Percentiles rank a stretch among this genome's conserved stretches.
Evolutionary conservation across 768 basidiomycete genomes (phyloP).

Genomic region (Melanogaster broomeanus): DNA sequence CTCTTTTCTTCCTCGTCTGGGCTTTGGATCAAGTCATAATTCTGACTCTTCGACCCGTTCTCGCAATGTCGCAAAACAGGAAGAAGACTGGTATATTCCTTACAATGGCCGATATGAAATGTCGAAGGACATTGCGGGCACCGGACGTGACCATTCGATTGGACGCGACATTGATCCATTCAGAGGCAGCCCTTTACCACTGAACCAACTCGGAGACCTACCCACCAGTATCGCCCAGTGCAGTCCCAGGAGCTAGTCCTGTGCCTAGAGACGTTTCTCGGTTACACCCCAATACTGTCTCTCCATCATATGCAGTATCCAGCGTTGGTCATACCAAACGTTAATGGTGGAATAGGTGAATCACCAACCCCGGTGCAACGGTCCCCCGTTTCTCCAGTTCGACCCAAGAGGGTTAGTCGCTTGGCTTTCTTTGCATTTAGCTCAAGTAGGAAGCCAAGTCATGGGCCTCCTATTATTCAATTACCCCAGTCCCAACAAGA

Average conservation of each 20-base stretch:
- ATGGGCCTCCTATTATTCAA: conserved; percentile 20
- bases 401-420: conserved; percentile 47
- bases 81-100: conserved; percentile 63
- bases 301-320: conserved; percentile 35
- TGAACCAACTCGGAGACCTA: conserved; percentile 28
- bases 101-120: conserved; percentile 65
- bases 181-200: conserved; percentile 29
- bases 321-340: conserved; percentile 47
- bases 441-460: conserved; percentile 20
- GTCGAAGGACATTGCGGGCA: conserved; percentile 24
- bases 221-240: background rate
- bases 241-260: background rate
- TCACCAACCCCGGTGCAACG: conserved; percentile 45
- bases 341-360: conserved; percentile 64
- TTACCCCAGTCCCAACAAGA: conserved; percentile 11
- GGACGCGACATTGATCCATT: conserved; percentile 37
- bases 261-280: conserved; percentile 13
- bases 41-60: conserved; percentile 20
- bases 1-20: conserved; percentile 41
- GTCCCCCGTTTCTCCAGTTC: conserved; percentile 10
- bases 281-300: conserved; percentile 33
- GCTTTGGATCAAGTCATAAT: conserved; percentile 21
- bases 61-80: conserved; percentile 16
- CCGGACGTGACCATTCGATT: conserved; percentile 40
- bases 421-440: conserved; percentile 32